These are phyloP conservation scores for Laburnicola sp. DNA, from an alignment of 2,329 filamentous ascomycete genomes.

Conservation along the genomic window DNA sequence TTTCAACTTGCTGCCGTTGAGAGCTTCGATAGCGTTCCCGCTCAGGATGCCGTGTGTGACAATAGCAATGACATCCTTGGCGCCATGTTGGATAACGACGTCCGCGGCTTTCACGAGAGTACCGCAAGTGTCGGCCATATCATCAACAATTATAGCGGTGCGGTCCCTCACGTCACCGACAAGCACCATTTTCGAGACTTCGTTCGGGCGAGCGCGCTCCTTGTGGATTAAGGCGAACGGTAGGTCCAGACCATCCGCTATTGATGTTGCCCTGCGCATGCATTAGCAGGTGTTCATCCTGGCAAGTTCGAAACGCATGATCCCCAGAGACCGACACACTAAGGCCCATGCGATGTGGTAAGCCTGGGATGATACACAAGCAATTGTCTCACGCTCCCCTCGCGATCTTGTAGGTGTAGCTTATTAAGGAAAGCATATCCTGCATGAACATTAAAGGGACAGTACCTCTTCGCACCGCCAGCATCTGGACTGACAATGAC, in stretches of 20 bases:
- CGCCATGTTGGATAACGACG: constrained; percentile 83
- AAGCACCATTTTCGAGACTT: constrained; percentile 92
- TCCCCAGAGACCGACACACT: not conserved
- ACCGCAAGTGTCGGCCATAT: constrained; percentile 96
- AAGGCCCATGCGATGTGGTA: not conserved
- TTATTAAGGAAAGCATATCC: not conserved
- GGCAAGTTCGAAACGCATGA: not conserved
- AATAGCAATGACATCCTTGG: constrained; percentile 86
- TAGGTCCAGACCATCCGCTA: constrained; percentile 87
- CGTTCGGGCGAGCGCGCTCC: constrained; percentile 87
- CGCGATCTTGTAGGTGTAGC: not conserved
- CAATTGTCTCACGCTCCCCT: not conserved
- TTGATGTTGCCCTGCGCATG: constrained; percentile 72
- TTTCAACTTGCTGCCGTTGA: constrained; percentile 76
- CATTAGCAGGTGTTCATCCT: constrained; percentile 15
- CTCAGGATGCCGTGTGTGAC: constrained; percentile 93
- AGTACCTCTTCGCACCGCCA: constrained; percentile 83
- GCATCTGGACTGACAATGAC: constrained; percentile 96
- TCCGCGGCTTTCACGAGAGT: constrained; percentile 86
- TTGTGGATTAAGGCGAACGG: constrained; percentile 96
- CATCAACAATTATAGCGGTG: constrained; percentile 93
- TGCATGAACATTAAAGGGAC: not conserved
- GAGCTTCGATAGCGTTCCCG: constrained; percentile 81
- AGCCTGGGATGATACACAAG: not conserved
- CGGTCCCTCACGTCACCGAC: constrained; percentile 91